Evolutionary conservation across 2,329 filamentous ascomycete genomes (phyloP), one percentile per base, ranked within the genome.

Genomic region (Phyllosticta citribraziliensis): DNA sequence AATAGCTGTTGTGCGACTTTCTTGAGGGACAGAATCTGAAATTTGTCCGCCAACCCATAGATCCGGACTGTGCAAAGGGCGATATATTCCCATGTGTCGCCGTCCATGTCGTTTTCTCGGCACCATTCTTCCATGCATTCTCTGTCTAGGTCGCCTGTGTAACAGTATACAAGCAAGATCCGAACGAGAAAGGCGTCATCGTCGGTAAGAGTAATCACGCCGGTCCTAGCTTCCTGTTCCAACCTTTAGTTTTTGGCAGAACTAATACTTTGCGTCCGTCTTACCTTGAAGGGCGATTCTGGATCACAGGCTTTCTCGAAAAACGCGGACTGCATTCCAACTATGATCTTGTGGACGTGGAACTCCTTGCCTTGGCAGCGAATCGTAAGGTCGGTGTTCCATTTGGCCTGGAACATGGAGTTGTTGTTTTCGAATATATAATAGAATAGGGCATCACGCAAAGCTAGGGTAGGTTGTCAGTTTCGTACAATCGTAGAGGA

Each of bases 11-110:
- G n/a, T n/a, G n/a, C n/a, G n/a, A n/a, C n/a, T n/a, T 35, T 40
- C 40, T 60, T 60, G n/a, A 60, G 53, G 3, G 25, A 25, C 2
- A 22, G 30, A 12, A 56, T 24, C 25, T 52, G 52, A 35, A 56
- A 60, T 35, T 56, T 60, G n/a, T 60, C 58, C 20, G 52, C 58
- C 5, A 56, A 27, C n/a, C 53, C 53, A 53, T 60, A 60, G 33
- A 60, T 60, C 3, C 22, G 22, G 22, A 22, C 3, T 22, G 22
- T 22, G 22, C 22, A 22, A 22, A 22, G 22, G 22, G 22, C 22
- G 22, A 2, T 3, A 22, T 22, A 2, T 22, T 22, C 22, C 22
- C 22, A 22, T 3, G 3, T 22, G 22, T 2, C 3, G 22, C 3
- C 3, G 22, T 22, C 22, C 22, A 2, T 22, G 22, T 22, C 22